These are phyloP conservation scores for Capillidium rhysosporum DNA, from an alignment of 371 early-diverging fungal species.

Conservation along the genomic window DNA sequence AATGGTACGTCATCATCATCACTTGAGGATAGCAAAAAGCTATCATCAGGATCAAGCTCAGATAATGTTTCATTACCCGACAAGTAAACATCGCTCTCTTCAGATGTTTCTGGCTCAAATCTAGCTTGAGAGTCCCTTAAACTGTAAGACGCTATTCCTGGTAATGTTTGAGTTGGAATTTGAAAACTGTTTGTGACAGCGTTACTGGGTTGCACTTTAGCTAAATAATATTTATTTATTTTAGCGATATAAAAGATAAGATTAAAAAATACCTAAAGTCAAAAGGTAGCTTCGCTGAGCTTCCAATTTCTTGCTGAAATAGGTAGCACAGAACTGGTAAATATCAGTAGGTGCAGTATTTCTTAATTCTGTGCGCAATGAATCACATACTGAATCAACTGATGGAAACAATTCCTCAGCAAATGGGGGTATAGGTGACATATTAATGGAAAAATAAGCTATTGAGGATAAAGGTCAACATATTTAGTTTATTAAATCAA, in stretches of 20 bases:
- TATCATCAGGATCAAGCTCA: constrained; percentile 1
- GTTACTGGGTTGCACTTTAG: background rate
- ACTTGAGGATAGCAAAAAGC: constrained; percentile 25
- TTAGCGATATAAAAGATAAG: background rate
- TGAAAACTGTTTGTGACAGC: background rate
- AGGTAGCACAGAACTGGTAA: constrained; percentile 76
- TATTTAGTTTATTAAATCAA: too few species aligned
- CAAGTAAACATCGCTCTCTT: constrained; percentile 1
- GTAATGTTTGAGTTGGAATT: background rate
- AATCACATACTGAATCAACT: constrained; percentile 25
- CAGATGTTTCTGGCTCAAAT: background rate
- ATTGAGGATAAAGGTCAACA: too few species aligned
- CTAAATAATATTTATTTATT: background rate
- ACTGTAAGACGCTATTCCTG: background rate
- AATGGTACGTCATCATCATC: constrained; percentile 31
- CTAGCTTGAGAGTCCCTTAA: background rate
- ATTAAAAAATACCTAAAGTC: constrained; percentile 14
- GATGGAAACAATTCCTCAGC: background rate
- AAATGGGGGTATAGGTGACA: background rate
- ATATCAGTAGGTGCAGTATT: constrained; percentile 51
- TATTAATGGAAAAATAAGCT: background rate
- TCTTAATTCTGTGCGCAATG: constrained; percentile 32
- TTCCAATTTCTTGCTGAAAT: constrained; percentile 58
- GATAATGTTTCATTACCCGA: constrained; percentile 2
- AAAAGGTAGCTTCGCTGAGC: constrained; percentile 35